Conservation (phyloP, 805 yeast species). For the Suhomyces sp. region DNA sequence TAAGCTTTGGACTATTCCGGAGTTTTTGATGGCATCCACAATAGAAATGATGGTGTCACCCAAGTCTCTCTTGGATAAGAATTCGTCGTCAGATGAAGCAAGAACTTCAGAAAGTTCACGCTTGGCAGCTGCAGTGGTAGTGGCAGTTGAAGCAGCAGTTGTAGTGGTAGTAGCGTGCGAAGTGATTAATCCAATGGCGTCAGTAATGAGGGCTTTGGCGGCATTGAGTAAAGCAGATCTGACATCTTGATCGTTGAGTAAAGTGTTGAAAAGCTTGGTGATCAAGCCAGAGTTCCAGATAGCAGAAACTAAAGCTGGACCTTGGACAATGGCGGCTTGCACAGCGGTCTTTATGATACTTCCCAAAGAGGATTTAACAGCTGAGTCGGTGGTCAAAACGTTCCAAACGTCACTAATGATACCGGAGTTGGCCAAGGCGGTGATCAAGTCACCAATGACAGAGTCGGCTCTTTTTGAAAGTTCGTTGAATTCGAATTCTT, state of each 20-base stretch:
- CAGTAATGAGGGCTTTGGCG: constrained; percentile 32
- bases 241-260: constrained; percentile 33
- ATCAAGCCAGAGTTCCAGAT: constrained; percentile 42
- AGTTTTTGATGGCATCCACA: constrained; percentile 28
- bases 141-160: constrained; percentile 13
- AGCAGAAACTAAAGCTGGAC: constrained; percentile 40
- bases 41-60: constrained; percentile 25
- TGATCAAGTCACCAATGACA: constrained; percentile 33
- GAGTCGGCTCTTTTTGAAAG: constrained; percentile 35
- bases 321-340: constrained; percentile 34
- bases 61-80: constrained; percentile 37
- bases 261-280: constrained; percentile 27
- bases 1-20: constrained; percentile 32
- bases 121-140: constrained; percentile 7
- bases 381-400: constrained; percentile 31
- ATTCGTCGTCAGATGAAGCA: constrained; percentile 21
- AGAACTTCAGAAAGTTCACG: constrained; percentile 4
- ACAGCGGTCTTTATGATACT: constrained; percentile 30
- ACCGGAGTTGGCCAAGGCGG: constrained; percentile 39
- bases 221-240: constrained; percentile 30
- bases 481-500: constrained; percentile 24
- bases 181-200: constrained; percentile 28
- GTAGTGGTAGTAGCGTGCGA: constrained; percentile 11
- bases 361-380: constrained; percentile 23
- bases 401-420: constrained; percentile 34